phyloP scores from a whole-genome alignment of 1,139 yeast species.

The Pneumocystis oryctolagi region DNA sequence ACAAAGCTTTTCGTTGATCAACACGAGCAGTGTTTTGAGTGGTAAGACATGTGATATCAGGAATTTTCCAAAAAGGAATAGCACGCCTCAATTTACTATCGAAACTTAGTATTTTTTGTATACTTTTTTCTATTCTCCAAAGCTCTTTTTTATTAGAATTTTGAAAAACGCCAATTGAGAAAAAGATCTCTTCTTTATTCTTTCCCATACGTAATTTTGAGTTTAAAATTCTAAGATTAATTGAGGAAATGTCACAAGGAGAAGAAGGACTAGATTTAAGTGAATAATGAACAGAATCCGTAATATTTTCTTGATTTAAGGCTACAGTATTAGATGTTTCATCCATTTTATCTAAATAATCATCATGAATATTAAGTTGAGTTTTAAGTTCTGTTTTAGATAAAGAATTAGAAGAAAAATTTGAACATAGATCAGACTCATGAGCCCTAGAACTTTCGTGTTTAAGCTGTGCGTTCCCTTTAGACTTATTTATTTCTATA shows the following conservation, averaged over 20 bases:
- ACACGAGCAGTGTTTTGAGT: background rate
- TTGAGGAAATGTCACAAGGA: background rate
- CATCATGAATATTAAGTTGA: background rate
- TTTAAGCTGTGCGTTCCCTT: background rate
- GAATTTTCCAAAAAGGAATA: background rate
- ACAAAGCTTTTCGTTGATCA: slow-evolving; percentile 2
- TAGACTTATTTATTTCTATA: background rate
- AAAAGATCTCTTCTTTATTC: background rate
- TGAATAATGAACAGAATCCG: background rate
- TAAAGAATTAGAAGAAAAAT: background rate
- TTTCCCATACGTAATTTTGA: background rate
- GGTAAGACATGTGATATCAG: background rate
- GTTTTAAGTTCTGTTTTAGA: background rate
- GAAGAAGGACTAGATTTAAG: background rate
- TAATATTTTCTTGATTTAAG: background rate
- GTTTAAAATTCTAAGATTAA: background rate
- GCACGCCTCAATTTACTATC: background rate
- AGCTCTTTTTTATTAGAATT: background rate
- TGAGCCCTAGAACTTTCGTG: background rate
- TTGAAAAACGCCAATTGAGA: slow-evolving; percentile 1
- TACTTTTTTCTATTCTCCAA: background rate
- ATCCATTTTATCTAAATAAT: background rate
- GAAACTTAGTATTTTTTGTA: background rate
- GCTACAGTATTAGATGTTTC: background rate
- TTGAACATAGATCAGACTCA: background rate